These are phyloP conservation scores for Boletus sp. DNA, from an alignment of 1,284 basidiomycete species.

Conservation along the genomic window DNA sequence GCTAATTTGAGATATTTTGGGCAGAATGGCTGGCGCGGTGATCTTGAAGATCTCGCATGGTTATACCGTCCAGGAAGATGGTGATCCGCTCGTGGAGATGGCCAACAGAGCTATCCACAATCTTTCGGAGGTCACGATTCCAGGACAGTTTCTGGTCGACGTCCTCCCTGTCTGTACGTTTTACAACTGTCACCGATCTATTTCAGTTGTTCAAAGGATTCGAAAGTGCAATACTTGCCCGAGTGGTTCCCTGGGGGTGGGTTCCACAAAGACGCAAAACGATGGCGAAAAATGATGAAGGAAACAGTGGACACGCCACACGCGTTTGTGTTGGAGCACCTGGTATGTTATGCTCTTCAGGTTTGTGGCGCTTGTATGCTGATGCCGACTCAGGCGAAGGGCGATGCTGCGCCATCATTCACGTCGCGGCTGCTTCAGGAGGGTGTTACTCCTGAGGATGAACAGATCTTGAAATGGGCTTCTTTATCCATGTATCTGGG, in stretches of 20 bases:
- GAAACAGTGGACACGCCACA: constrained; percentile 40
- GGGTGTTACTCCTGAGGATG: too few species aligned
- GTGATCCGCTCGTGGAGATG: constrained; percentile 24
- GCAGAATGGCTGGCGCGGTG: constrained; percentile 5
- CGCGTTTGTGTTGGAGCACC: constrained; percentile 38
- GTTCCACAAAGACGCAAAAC: constrained; percentile 40
- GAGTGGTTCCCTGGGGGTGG: constrained; percentile 44
- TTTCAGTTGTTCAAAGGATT: not conserved
- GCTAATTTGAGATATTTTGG: too few species aligned
- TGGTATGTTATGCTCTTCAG: constrained; percentile 27
- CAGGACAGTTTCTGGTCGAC: constrained; percentile 31
- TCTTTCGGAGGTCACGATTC: constrained; percentile 11
- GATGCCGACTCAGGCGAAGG: too few species aligned
- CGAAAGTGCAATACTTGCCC: constrained; percentile 23
- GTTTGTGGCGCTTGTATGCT: too few species aligned
- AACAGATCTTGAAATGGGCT: too few species aligned
- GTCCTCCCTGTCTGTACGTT: constrained; percentile 27
- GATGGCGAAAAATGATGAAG: constrained; percentile 35
- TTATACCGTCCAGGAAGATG: constrained; percentile 19
- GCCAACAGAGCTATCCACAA: not conserved
- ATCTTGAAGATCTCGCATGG: constrained; percentile 21
- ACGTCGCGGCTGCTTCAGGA: too few species aligned
- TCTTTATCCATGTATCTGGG: too few species aligned
- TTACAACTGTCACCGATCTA: not conserved
- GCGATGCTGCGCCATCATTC: too few species aligned